phyloP scores from a whole-genome alignment of 2,329 filamentous ascomycete genomes.

The Colletotrichum musicola region DNA sequence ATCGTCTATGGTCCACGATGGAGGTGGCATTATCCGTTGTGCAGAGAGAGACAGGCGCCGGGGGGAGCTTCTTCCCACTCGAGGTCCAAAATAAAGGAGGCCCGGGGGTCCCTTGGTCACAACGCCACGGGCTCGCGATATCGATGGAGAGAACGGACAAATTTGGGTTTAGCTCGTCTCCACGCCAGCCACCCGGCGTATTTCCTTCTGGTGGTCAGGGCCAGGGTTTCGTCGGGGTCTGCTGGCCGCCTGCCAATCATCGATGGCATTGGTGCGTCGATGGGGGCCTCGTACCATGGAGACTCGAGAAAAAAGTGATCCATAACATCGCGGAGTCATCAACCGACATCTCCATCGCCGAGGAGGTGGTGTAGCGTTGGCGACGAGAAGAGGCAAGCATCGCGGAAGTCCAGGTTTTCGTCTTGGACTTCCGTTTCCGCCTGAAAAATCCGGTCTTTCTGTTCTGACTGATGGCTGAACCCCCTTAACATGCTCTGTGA shows the following conservation, averaged over 20 bases:
- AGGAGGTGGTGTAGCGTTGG: neutral
- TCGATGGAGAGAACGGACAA: slow-evolving; percentile 21
- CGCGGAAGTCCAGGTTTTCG: neutral
- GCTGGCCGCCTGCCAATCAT: slow-evolving; percentile 34
- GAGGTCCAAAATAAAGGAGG: slow-evolving; percentile 38
- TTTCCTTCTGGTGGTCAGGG: slow-evolving; percentile 31
- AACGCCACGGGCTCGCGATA: slow-evolving; percentile 35
- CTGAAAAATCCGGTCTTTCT: neutral
- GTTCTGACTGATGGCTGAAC: neutral
- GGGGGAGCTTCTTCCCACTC: slow-evolving; percentile 23
- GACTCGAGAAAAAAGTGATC: slow-evolving; percentile 16
- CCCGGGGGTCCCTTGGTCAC: slow-evolving; percentile 30
- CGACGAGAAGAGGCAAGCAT: neutral
- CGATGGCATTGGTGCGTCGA: neutral
- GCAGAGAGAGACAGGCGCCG: neutral
- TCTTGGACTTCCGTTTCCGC: neutral
- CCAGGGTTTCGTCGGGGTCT: slow-evolving; percentile 25
- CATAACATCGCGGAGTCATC: slow-evolving; percentile 20
- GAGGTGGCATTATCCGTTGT: slow-evolving; percentile 3
- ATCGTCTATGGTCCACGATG: too few relatives aligned
- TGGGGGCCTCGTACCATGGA: slow-evolving; percentile 26
- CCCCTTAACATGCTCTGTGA: neutral
- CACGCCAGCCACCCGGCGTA: slow-evolving; percentile 41
- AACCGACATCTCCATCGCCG: slow-evolving; percentile 3
- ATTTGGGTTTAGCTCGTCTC: slow-evolving; percentile 38